Evolutionary conservation across 2,329 filamentous ascomycete genomes (phyloP), one percentile per base, ranked within the genome.

Genomic region (Fusarium paranaense): DNA sequence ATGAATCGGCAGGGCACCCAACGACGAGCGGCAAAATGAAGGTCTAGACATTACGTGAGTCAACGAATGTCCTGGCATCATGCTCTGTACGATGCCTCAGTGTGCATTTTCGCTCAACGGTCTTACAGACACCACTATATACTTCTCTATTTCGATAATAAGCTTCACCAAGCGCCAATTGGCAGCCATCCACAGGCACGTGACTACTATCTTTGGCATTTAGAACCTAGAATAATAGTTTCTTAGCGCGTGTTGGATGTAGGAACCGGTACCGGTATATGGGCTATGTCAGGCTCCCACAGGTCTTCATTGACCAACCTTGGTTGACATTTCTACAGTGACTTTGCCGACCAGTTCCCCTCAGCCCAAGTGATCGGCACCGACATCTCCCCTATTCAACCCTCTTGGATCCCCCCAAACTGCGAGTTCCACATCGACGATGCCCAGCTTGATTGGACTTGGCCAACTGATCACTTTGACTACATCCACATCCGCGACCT

Each of bases 31-130:
- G 11, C 68, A 73, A 62, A 73, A 73, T 64, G 70, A 71, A 66
- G 68, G 70, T 18, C 62, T 73, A 11, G 68, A 73, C 22, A 73
- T 73, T 69, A 73, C 70, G 68, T 73, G 60, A 69, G 70, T 70
- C 32, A 16, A 14, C n/a, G n/a, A 25, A 38, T 25, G 16, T 20
- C 11, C 33, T 2, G 1, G 1, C 10, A 13, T 13, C 27, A 14
- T 4, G n/a, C 3, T 32, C 27, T 32, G 11, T 16, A 11, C 3
- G 8, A 35, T 33, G 18, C 4, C 27, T 13, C 2, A 2, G 7
- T 16, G 30, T 35, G 32, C 13, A 22, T 16, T 56, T 14, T 32
- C 7, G 32, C 52, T 56, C 27, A 56, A 56, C 13, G 4, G 32
- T 13, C 50, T 66, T 42, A 14, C 33, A 71, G 69, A 7, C 69